A percentile compares a stretch with the other conserved stretches of the same genome.
These are phyloP conservation scores for Aspergillus bertholletiae DNA, from an alignment of 495 filamentous ascomycete genomes.

Conservation along the genomic window DNA sequence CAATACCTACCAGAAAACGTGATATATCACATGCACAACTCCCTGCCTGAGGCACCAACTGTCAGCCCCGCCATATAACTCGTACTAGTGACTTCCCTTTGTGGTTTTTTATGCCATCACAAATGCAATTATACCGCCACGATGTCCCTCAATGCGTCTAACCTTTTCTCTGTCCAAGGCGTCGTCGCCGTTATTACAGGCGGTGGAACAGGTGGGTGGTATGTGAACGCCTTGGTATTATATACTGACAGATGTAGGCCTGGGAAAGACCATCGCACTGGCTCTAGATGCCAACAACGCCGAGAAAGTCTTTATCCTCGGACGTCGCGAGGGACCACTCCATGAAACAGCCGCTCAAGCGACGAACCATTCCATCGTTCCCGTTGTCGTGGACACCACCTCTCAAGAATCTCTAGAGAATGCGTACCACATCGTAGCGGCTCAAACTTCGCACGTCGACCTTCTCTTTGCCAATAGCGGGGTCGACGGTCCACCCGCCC, in stretches of 20 bases:
- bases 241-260: slow-evolving; percentile 17
- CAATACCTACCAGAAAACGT: too few relatives aligned
- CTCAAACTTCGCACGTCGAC: slow-evolving; percentile 57
- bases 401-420: slow-evolving; percentile 55
- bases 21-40: too few relatives aligned
- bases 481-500: slow-evolving; percentile 49
- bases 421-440: slow-evolving; percentile 46
- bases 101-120: too few relatives aligned
- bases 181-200: slow-evolving; percentile 61
- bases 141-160: slow-evolving; percentile 28
- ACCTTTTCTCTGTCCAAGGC: slow-evolving; percentile 54
- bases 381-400: slow-evolving; percentile 60
- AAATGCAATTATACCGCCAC: too few relatives aligned
- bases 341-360: slow-evolving; percentile 39
- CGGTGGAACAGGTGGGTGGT: slow-evolving; percentile 52
- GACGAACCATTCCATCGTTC: slow-evolving; percentile 45
- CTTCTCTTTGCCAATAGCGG: slow-evolving; percentile 66
- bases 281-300: slow-evolving; percentile 55
- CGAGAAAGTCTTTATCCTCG: slow-evolving; percentile 58
- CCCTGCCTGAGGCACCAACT: too few relatives aligned
- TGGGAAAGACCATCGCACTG: slow-evolving; percentile 55
- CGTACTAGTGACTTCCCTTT: too few relatives aligned
- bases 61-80: too few relatives aligned
- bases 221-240: background rate
- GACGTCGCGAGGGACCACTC: slow-evolving; percentile 50